Base-by-base conservation (phyloP, 306 rosid genomes). In the Arachis stenosperma region DNA sequence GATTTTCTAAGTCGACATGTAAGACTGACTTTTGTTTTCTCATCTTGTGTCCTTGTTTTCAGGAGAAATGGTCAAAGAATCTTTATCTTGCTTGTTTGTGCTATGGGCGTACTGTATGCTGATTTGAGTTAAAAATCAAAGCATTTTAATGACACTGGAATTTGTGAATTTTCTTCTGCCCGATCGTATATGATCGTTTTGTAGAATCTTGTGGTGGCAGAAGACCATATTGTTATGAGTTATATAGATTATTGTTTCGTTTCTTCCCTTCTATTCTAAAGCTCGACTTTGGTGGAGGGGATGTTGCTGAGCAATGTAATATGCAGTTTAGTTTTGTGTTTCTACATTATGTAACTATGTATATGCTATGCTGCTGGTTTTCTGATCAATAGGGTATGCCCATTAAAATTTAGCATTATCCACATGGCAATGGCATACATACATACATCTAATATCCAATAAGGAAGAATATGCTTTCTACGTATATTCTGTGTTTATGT, bases 21-120 rank as follows among this genome's bases (percentile, higher is more conserved):
- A 59, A 64, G 7, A 22, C 36, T 58, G 43, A 50, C 62, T 43
- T 22, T 22, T 4, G 37, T 52, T 14, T 52, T 51, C 58, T 77
- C 39, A 17, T 65, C 62, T 39, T 53, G 30, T 11, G 63, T 85
- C 57, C 22, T 57, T 42, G 5, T 73, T 60, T 82, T 67, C 94
- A 91, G 98, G 98, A 93, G 55, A 93, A 91, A 84, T 93, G 98
- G 98, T 75, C 93, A 8, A 93, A 91, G 83, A 89, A 93, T 80
- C 91, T 93, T 14, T 91, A 89, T 69, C 88, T 93, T 48, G 83
- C 98, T 2, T 87, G 90, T 79, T 81, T 93, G 81, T 89, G 97
- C 75, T 93, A 93, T 55, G 98, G 98, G 74, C 96, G 96, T 59
- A 89, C 97, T 9, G 97, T 89, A 47, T 83, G 94, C 65, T 93